Base-by-base conservation (phyloP, 1,284 basidiomycete genomes). In the Cutaneotrichosporon sp. region DNA sequence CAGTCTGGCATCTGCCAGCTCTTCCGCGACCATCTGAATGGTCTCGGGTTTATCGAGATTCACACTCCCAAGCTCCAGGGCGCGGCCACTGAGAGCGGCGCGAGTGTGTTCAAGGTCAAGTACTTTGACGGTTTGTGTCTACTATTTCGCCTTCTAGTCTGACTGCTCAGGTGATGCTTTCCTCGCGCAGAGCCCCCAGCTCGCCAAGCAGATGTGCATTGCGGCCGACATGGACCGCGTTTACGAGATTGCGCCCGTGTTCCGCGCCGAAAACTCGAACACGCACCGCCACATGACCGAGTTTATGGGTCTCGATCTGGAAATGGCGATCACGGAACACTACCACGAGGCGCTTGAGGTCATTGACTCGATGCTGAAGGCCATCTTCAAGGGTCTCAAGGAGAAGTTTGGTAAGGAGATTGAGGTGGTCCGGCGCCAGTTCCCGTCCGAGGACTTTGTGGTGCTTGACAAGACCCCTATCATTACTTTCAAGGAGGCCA, bases 181-280 rank as follows among this genome's bases (percentile, higher is more conserved):
- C 80, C 82, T 99, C 23, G 96, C 96, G 8, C 96, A 99, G 76
- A 90, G 87, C 45, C 96, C 96, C 40, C 96, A 99, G 74, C 80
- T 98, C 14, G 90, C 90, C 46, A 99, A 99, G 77, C 96, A 99
- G 77, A 98, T 98, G 96, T 90, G 89, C 56, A 98, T 99, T 64
- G 90, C 94, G 34, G 91, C 91, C 57, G 96, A 98, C 78, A 93
- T 98, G 74, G 94, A 96, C 71, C 83, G 90, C 40, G 96, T 99
- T 4, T 98, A 94, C 76, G 96, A 99, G 77, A 92, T 99, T 60
- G 94, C 86, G 0, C 82, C 82, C 39, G 77, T 74, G 73, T 98
- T 98, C 80, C 89, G 94, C 61, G 94, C 94, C n/a, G 94, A 98
- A 75, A 85, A 97, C 75, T 88, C 92, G 39, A 94, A 96, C 76